Percentiles rank a stretch among this genome's conserved stretches.
These are phyloP conservation scores for Russula abietina DNA, from an alignment of 768 basidiomycete genomes.

Conservation along the genomic window DNA sequence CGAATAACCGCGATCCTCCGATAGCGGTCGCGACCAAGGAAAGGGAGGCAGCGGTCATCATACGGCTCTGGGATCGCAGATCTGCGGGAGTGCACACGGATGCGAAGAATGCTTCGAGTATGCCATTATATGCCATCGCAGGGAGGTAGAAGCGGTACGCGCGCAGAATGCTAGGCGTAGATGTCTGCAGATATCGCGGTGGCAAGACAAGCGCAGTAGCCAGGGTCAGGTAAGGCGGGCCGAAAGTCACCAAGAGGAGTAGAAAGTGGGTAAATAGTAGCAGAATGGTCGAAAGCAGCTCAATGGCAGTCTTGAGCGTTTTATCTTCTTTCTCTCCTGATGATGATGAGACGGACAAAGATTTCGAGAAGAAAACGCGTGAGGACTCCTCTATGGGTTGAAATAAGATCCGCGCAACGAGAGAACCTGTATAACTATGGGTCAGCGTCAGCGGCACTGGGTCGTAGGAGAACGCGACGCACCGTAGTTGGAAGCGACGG, in stretches of 20 bases:
- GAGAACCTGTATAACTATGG: constrained; percentile 54
- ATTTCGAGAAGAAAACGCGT: constrained; percentile 81
- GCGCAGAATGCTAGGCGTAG: constrained; percentile 68
- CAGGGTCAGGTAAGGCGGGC: constrained; percentile 66
- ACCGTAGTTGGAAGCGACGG: constrained; percentile 95
- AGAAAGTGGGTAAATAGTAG: constrained; percentile 68
- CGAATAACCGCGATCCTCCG: constrained; percentile 37
- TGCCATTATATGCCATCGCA: constrained; percentile 82
- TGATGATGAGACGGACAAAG: constrained; percentile 26
- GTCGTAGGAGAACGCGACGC: constrained; percentile 21
- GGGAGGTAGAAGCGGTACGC: constrained; percentile 90
- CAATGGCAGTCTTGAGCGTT: constrained; percentile 36
- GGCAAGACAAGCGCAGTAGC: constrained; percentile 68
- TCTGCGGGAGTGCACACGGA: constrained; percentile 65
- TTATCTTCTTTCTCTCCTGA: constrained; percentile 3
- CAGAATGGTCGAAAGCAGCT: constrained; percentile 42
- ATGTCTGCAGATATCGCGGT: constrained; percentile 60
- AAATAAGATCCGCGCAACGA: constrained; percentile 87
- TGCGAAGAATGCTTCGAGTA: constrained; percentile 85
- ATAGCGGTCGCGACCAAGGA: constrained; percentile 57
- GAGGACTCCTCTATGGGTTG: constrained; percentile 94
- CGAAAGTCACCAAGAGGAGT: constrained; percentile 67
- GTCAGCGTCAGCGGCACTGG: not conserved
- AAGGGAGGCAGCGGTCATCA: constrained; percentile 74
- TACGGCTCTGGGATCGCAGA: constrained; percentile 66